Evolutionary conservation across 768 basidiomycete genomes (phyloP), one percentile per base, ranked within the genome.

Genomic region (Artomyces pyxidatus): DNA sequence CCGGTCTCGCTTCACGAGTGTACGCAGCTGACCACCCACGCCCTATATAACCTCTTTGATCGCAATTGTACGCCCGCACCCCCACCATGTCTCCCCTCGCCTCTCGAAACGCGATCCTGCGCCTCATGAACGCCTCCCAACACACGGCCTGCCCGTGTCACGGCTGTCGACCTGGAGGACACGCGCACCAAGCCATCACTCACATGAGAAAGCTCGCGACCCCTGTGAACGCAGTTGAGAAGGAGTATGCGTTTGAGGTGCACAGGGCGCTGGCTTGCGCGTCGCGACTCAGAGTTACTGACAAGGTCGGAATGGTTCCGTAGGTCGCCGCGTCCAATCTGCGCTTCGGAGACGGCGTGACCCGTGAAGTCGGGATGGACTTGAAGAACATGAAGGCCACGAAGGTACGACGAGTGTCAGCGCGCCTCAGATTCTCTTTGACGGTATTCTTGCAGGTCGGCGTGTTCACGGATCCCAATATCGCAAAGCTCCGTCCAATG

Each of bases 221-320:
- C 0, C 91, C 91, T 29, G 80, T 88, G 5, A 75, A 85, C 27
- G 58, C 64, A 1, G 68, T 81, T 3, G 71, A 88, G 69, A 91
- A 85, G 64, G 92, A 95, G 66, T 94, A 94, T 61, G 92, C 92
- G 0, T 95, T 94, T 60, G 92, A 95, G 76, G 85, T 78, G 59
- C 53, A 66, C 52, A 2, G 17, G 26, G 11, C 27, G 41, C 48
- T 47, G 11, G 10, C 29, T 27, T 27, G 17, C 26, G 41, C 19
- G 11, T 29, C 44, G 28, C 14, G 1, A 16, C 37, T 25, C 7
- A 23, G 3, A 2, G 39, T 25, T 42, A 14, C 43, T 14, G 16
- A 37, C 26, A 27, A 25, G 38, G n/a, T n/a, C 25, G 11, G 40
- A 12, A 27, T 27, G 4, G 11, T 3, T 10, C 22, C 7, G 21